Evolutionary conservation across 768 basidiomycete species (phyloP), one percentile per base, ranked within the genome.

Genomic region (Astraeus odoratus): DNA sequence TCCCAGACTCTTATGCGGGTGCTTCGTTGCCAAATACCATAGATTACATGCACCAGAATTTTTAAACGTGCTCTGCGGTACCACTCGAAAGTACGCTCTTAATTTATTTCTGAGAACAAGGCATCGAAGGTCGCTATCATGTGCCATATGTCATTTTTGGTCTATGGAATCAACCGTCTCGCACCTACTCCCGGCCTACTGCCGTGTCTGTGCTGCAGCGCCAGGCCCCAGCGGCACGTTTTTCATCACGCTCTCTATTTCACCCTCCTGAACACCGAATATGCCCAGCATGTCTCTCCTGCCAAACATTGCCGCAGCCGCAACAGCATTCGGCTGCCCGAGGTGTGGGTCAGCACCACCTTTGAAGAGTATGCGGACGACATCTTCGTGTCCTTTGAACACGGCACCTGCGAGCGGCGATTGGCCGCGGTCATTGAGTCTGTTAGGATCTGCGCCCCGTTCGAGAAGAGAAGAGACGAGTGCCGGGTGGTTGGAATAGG

Each of bases 391-490:
- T 0, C 69, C 75, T 60, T 89, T 89, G 68, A 87, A 90, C 0
- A 88, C 77, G 0, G 81, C 86, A 3, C 86, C 87, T 6, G 86
- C 81, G 18, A 90, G 66, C 19, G 85, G 78, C 8, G 82, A 80
- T 53, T 89, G 87, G 0, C 76, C 77, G 3, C 74, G 70, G 52
- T 88, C 84, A 59, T 90, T 90, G 41, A 78, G 56, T 9, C 77
- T 68, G 54, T 86, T 81, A 2, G 80, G 76, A 59, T 88, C 83
- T 30, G 77, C 83, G 2, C 75, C 75, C 26, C 73, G 70, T 5
- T 63, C 53, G 38, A 87, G 61, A 22, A 90, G 71, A 12, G 70
- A 71, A 37, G 66, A 66, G 1, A 76, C 66, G 16, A 84, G 74
- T 2, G 70, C 64, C 0, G 66, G 60, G 52, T 87, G 82, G 1